Evolutionary conservation across 352 stramenopile species (phyloP).

Genomic region (Bremia lactucae): DNA sequence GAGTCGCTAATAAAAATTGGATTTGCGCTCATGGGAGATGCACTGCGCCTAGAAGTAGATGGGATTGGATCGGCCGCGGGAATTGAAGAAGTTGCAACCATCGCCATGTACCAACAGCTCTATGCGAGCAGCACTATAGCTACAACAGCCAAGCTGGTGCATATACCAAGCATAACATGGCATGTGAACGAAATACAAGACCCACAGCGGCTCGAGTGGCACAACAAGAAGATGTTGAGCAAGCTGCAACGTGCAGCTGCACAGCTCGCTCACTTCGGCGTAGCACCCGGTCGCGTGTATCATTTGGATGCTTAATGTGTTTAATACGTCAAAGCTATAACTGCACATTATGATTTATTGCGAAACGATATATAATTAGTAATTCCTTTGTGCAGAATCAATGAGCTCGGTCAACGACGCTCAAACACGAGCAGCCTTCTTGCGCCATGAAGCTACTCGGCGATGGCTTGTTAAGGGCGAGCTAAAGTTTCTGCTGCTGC

Average conservation of each 20-base stretch:
- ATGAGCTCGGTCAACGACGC: slow-evolving; percentile 19
- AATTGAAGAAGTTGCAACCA: slow-evolving; percentile 91
- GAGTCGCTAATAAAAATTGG: slow-evolving; percentile 82
- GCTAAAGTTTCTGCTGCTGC: slow-evolving; percentile 56
- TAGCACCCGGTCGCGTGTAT: slow-evolving; percentile 32
- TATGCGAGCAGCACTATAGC: slow-evolving; percentile 26
- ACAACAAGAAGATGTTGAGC: slow-evolving; percentile 92
- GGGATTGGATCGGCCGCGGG: slow-evolving; percentile 30
- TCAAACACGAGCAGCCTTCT: slow-evolving; percentile 22
- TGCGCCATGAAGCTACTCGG: slow-evolving; percentile 34
- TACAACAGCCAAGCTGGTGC: slow-evolving; percentile 76
- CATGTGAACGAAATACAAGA: slow-evolving; percentile 57
- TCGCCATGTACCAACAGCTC: slow-evolving; percentile 86
- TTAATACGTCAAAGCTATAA: no score
- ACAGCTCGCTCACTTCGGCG: slow-evolving; percentile 59
- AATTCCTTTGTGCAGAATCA: no score
- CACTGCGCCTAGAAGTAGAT: slow-evolving; percentile 38
- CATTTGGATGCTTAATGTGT: slow-evolving; percentile 27
- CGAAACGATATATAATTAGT: no score
- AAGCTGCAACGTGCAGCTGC: slow-evolving; percentile 77
- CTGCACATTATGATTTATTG: no score
- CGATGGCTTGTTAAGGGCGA: slow-evolving; percentile 83
- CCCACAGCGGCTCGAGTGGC: slow-evolving; percentile 77
- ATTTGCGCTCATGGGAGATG: slow-evolving; percentile 86
- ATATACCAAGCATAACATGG: slow-evolving; percentile 72